Conservation (phyloP, 2,329 filamentous ascomycete species). For the Neurospora sp. region DNA sequence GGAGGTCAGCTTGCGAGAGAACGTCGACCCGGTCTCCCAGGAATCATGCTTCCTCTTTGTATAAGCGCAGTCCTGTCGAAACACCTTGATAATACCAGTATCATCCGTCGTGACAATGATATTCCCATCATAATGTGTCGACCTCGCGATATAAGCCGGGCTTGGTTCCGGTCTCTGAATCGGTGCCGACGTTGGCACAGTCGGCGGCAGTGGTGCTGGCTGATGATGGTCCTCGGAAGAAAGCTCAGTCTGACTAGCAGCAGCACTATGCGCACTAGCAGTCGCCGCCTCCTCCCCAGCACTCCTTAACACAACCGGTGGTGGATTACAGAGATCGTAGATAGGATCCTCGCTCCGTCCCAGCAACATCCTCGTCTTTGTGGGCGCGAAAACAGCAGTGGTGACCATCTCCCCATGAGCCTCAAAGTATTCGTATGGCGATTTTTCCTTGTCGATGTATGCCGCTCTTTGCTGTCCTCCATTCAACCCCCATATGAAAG, state of each 20-base stretch:
- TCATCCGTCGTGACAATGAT: slow-evolving; percentile 91
- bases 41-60: slow-evolving; percentile 65
- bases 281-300: slow-evolving; percentile 54
- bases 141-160: slow-evolving; percentile 68
- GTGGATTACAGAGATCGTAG: slow-evolving; percentile 95
- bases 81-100: slow-evolving; percentile 83
- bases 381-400: slow-evolving; percentile 76
- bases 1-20: slow-evolving; percentile 58
- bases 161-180: slow-evolving; percentile 52
- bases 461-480: slow-evolving; percentile 41
- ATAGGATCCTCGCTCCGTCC: slow-evolving; percentile 79
- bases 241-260: slow-evolving; percentile 31
- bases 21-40: slow-evolving; percentile 69
- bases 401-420: slow-evolving; percentile 85
- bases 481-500: slow-evolving; percentile 80
- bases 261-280: slow-evolving; percentile 12
- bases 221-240: slow-evolving; percentile 26
- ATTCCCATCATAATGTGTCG: slow-evolving; percentile 68
- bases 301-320: slow-evolving; percentile 73
- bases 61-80: slow-evolving; percentile 87
- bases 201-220: slow-evolving; percentile 12
- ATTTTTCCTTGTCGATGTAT: slow-evolving; percentile 69
- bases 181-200: slow-evolving; percentile 15
- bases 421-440: slow-evolving; percentile 80
- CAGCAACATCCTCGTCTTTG: slow-evolving; percentile 65